These are phyloP conservation scores for Rhazya stricta DNA, from an alignment of 257 asterid species.

Conservation along the genomic window DNA sequence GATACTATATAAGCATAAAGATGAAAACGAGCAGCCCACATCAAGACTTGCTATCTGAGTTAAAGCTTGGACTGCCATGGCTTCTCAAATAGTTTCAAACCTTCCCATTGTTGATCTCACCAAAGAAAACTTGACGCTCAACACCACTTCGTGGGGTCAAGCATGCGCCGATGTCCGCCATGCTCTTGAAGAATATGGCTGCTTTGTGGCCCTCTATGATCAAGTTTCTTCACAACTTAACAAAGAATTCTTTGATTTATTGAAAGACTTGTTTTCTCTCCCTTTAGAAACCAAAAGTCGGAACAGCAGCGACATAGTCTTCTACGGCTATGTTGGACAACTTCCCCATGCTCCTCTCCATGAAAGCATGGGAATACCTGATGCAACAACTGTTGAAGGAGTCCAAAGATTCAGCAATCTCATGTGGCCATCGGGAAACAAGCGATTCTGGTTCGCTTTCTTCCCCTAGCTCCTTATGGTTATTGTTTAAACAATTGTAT, in stretches of 20 bases:
- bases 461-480: no score
- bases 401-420: slow-evolving; percentile 37
- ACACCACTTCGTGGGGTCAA: slow-evolving; percentile 32
- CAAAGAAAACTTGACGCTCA: slow-evolving; percentile 24
- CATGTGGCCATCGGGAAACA: slow-evolving; percentile 61
- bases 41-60: not conserved
- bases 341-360: slow-evolving; percentile 46
- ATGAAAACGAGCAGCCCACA: not conserved
- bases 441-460: slow-evolving; percentile 29
- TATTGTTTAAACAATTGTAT: no score
- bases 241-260: slow-evolving; percentile 29
- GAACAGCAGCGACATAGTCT: slow-evolving; percentile 31
- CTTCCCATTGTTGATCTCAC: slow-evolving; percentile 37
- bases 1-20: no score
- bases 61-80: not conserved
- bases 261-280: slow-evolving; percentile 34
- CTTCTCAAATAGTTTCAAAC: not conserved
- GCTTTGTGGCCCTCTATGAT: slow-evolving; percentile 37
- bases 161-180: slow-evolving; percentile 30
- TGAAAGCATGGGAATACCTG: slow-evolving; percentile 59
- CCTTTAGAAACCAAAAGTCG: slow-evolving; percentile 45
- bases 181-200: slow-evolving; percentile 62
- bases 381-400: slow-evolving; percentile 33
- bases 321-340: slow-evolving; percentile 47
- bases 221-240: slow-evolving; percentile 25